These are phyloP conservation scores for Pseudocercospora pini-densiflorae DNA, from an alignment of 2,329 filamentous ascomycete genomes.

Conservation along the genomic window DNA sequence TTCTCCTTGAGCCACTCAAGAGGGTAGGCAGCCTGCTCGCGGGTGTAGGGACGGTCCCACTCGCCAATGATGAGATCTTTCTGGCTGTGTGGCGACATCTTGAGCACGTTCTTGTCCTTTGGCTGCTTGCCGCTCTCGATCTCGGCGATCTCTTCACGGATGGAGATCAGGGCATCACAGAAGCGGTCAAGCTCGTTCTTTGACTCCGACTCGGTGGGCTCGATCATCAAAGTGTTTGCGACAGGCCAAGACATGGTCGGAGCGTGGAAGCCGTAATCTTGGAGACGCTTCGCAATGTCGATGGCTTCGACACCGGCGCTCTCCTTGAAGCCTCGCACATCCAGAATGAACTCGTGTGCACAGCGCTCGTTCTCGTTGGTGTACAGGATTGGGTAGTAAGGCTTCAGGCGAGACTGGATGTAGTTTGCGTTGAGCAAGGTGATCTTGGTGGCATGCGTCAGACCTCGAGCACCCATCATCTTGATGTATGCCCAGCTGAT, in stretches of 20 bases:
- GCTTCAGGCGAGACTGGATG: constrained; percentile 83
- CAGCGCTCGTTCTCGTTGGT: constrained; percentile 87
- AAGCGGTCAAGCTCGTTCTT: constrained; percentile 93
- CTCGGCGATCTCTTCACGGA: constrained; percentile 81
- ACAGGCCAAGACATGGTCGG: constrained; percentile 98
- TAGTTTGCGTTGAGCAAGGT: constrained; percentile 98
- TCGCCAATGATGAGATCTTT: constrained; percentile 74
- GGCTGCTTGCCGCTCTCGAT: constrained; percentile 80
- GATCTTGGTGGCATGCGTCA: constrained; percentile 88
- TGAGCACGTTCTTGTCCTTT: constrained; percentile 79
- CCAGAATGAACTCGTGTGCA: constrained; percentile 96
- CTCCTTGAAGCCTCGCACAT: constrained; percentile 82
- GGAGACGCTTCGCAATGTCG: constrained; percentile 93
- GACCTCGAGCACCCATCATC: constrained; percentile 83
- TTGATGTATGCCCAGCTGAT: constrained; percentile 96
- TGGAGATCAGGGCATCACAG: constrained; percentile 85
- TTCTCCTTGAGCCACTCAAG: constrained; percentile 82
- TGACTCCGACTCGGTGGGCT: constrained; percentile 92
- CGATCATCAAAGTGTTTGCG: constrained; percentile 95
- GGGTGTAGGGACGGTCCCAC: constrained; percentile 82
- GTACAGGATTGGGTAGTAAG: constrained; percentile 90
- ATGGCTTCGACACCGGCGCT: constrained; percentile 85
- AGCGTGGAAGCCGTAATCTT: constrained; percentile 97
- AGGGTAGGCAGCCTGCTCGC: constrained; percentile 87
- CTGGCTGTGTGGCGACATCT: constrained; percentile 86